Percentiles rank a stretch among this genome's conserved stretches.
Evolutionary conservation across 345 rosid genomes (phyloP).

Genomic region (Carallia brachiata): DNA sequence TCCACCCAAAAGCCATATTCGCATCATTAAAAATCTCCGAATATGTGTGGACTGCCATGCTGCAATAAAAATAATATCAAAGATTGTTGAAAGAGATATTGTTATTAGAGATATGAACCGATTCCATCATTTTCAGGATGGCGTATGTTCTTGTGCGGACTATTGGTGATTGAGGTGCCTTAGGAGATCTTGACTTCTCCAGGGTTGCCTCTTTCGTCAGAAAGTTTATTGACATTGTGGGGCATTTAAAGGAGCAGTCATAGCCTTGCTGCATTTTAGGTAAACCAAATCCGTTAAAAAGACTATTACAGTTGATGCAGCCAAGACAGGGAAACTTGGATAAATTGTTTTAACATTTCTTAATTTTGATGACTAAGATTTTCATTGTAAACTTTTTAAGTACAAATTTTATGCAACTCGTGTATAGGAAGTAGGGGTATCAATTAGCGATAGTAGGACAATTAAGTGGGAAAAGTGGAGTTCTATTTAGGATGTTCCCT

Average conservation of each 20-base stretch:
- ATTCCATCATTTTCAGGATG: constrained; percentile 71
- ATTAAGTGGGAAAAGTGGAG: too few species aligned
- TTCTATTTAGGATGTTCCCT: too few species aligned
- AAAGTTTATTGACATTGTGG: neutral
- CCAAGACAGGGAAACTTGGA: too few species aligned
- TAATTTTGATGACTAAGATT: too few species aligned
- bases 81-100: constrained; percentile 59
- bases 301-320: too few species aligned
- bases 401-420: too few species aligned
- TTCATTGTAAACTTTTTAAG: too few species aligned
- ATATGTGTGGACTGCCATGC: constrained; percentile 78
- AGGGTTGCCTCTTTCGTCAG: neutral
- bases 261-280: constrained; percentile 5
- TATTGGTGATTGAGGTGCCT: constrained; percentile 56
- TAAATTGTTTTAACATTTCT: too few species aligned
- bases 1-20: constrained; percentile 47
- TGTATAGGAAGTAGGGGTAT: too few species aligned
- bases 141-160: constrained; percentile 76
- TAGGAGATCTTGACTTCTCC: neutral
- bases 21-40: constrained; percentile 75
- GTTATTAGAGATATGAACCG: constrained; percentile 81
- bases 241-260: neutral
- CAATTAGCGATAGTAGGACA: too few species aligned
- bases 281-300: neutral
- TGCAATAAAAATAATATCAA: constrained; percentile 64